phyloP scores from a whole-genome alignment of 257 asterid genomes.

The Paulownia fortunei region DNA sequence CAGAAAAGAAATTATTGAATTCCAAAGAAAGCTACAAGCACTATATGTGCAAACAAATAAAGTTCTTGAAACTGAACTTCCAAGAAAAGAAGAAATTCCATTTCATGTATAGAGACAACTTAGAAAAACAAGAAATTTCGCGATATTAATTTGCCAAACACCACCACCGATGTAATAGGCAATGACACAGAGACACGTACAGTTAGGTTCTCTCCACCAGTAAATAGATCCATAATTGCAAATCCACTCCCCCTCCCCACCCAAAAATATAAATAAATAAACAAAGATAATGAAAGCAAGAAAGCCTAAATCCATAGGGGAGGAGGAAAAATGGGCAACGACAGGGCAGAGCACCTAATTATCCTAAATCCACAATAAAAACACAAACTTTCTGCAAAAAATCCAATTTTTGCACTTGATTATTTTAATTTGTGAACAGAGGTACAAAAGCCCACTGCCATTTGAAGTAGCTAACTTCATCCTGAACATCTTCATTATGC shows the following conservation, averaged over 20 bases:
- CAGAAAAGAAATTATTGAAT: constrained; percentile 1
- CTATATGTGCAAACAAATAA: constrained; percentile 14
- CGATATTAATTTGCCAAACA: not conserved
- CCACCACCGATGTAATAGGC: not conserved
- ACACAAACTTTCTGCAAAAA: no score
- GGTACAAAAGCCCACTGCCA: not conserved
- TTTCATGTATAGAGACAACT: not conserved
- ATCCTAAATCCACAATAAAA: no score
- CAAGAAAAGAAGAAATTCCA: not conserved
- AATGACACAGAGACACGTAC: not conserved
- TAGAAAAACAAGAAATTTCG: not conserved
- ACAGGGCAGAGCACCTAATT: no score
- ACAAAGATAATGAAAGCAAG: no score
- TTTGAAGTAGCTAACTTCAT: constrained; percentile 1
- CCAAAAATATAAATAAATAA: no score
- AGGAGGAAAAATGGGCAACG: no score
- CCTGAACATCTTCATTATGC: not conserved
- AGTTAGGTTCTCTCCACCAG: not conserved
- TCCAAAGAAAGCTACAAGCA: constrained; percentile 25
- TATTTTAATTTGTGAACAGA: not conserved
- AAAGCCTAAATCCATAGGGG: no score
- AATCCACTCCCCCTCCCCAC: no score
- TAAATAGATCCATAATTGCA: no score
- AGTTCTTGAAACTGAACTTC: constrained; percentile 11
- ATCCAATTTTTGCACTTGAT: not conserved